These are phyloP conservation scores for Melampsora abietis-canadensis DNA, from an alignment of 1,284 basidiomycete species.

Conservation along the genomic window DNA sequence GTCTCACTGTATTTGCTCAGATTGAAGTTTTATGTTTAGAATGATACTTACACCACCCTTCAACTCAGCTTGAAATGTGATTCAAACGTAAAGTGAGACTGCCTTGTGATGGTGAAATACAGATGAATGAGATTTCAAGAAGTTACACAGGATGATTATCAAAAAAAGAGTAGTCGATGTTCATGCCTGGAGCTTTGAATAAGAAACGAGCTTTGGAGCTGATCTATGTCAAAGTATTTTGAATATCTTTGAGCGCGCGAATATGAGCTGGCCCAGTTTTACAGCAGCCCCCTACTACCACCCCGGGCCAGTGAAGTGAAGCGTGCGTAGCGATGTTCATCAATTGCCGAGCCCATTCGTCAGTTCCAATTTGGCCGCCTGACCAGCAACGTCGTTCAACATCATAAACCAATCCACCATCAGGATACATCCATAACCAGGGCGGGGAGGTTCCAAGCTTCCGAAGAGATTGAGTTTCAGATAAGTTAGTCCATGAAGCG, in stretches of 20 bases:
- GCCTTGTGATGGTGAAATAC: no score
- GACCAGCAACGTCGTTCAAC: conserved; percentile 59
- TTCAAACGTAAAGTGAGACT: no score
- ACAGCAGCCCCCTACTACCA: conserved; percentile 72
- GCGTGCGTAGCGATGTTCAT: conserved; percentile 37
- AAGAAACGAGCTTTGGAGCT: no score
- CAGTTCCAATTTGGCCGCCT: neutral
- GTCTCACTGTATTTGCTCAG: no score
- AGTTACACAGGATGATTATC: no score
- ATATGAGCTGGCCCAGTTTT: conserved; percentile 64
- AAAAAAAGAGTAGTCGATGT: no score
- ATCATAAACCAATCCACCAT: conserved; percentile 65
- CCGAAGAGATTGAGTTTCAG: conserved; percentile 22
- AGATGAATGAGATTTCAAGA: no score
- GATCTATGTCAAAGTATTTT: no score
- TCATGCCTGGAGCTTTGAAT: no score
- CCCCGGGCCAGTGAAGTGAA: conserved; percentile 58
- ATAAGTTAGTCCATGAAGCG: conserved; percentile 8
- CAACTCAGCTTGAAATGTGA: no score
- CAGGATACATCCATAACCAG: conserved; percentile 70
- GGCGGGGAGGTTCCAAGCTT: conserved; percentile 50
- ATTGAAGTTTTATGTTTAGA: no score
- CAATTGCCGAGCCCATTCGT: conserved; percentile 39
- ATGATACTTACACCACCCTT: no score
- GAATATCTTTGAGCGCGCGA: conserved; percentile 48